Base-by-base conservation (phyloP, 305 asterid species). In the Solanum hybrid region DNA sequence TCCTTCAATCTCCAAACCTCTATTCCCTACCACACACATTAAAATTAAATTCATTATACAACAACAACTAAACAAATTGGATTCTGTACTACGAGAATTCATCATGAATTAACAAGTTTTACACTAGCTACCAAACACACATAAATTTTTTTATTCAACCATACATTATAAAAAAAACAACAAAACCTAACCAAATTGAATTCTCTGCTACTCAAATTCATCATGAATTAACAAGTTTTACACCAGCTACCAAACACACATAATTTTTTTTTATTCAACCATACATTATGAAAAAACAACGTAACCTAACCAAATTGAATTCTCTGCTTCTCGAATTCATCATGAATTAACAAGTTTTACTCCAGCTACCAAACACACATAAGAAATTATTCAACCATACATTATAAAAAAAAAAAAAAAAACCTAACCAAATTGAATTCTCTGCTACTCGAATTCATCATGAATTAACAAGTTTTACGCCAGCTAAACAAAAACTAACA, bases 1-100 rank as follows among this genome's bases (percentile, higher is more conserved):
- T 26, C 98, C 98, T 88, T 92, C 92, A 71, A 96, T 95, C 77
- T 94, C 93, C 92, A 97, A 20, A 31, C 98, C 98, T 85, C 98
- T 92, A 88, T 24, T 94, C 89, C 99, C 99, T 95, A 94, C 90
- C 38, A 46, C 9, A 82, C 6, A 46, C 10, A 82, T 46, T 1
- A 0, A 17, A 24, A 42, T 27, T 42, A 2, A 46, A 85, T 20
- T 5, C 35, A 75, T 26, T 11, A 37, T 12, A 7, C 5, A 73
- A 69, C 5, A 73, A 71, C 10, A 71, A 26, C 78, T 16, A 72
- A 72, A 13, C 79, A 72, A 72, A 31, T 72, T 27, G 10, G 10
- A 12, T 12, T 27, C 4, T 27, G 10, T 51, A 6, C 66, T 20
- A 56, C n/a, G 4, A 6, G 4, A 56, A 56, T 56, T 17, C 66